These are phyloP conservation scores for Cinnamomum chago DNA, from an alignment of 164 flowering plant species.

Conservation along the genomic window DNA sequence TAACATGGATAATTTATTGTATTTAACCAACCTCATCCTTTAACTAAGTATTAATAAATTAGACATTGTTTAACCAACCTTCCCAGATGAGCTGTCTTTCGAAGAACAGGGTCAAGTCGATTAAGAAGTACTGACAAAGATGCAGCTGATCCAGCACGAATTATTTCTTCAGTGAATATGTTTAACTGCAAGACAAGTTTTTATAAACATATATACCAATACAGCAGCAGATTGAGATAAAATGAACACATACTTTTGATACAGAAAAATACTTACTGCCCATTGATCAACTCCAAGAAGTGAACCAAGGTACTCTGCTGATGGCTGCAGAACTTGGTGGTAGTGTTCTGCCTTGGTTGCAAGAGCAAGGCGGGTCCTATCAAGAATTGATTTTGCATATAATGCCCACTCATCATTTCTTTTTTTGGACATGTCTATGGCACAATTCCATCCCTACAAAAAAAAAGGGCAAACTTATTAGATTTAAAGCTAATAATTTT, in stretches of 20 bases:
- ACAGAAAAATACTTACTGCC: conserved; percentile 57
- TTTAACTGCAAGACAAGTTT: conserved; percentile 46
- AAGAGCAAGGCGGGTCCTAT: conserved; percentile 90
- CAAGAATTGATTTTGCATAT: conserved; percentile 93
- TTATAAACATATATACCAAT: conserved; percentile 8
- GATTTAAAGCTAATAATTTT: no score
- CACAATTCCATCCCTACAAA: conserved; percentile 80
- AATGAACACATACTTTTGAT: conserved; percentile 2
- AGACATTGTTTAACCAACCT: conserved; percentile 40
- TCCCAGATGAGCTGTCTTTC: conserved; percentile 83
- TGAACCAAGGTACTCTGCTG: conserved; percentile 92
- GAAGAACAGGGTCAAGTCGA: conserved; percentile 91
- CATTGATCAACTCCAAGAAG: conserved; percentile 78
- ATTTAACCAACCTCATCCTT: background rate
- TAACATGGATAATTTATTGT: background rate
- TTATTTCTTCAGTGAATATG: conserved; percentile 95
- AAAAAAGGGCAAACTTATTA: background rate
- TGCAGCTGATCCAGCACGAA: conserved; percentile 98
- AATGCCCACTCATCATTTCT: conserved; percentile 70
- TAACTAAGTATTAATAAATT: background rate
- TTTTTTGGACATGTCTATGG: conserved; percentile 50
- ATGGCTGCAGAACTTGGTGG: conserved; percentile 75
- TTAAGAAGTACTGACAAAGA: conserved; percentile 84
- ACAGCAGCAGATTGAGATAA: background rate
- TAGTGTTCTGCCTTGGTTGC: conserved; percentile 85